These are phyloP conservation scores for Tetrapisispora iriomotensis DNA, from an alignment of 805 yeast genomes.

Conservation along the genomic window DNA sequence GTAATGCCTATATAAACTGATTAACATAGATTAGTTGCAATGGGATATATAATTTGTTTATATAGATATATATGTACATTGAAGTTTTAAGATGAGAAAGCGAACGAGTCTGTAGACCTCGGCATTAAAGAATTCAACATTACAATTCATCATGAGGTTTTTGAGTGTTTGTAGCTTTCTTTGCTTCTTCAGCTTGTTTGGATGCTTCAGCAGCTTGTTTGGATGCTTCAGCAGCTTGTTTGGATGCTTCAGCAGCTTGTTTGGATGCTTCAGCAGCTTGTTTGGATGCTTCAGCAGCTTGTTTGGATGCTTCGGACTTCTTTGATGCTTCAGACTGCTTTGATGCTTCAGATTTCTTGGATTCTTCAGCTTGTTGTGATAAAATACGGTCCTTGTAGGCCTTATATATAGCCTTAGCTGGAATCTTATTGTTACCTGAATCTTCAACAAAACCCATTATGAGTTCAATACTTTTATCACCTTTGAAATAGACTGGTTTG, in stretches of 20 bases:
- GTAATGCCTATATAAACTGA: no score
- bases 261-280: slow-evolving; percentile 6
- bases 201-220: slow-evolving; percentile 2
- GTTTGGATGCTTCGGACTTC: slow-evolving; percentile 8
- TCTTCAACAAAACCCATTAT: slow-evolving; percentile 63
- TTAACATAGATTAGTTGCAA: no score
- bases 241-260: slow-evolving; percentile 5
- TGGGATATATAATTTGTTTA: no score
- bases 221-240: slow-evolving; percentile 7
- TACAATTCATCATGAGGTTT: slow-evolving; percentile 29
- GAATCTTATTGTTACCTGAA: slow-evolving; percentile 52
- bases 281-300: slow-evolving; percentile 4
- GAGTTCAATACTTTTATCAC: slow-evolving; percentile 64
- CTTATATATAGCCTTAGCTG: slow-evolving; percentile 35
- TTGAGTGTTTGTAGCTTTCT: slow-evolving; percentile 1
- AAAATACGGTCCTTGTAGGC: slow-evolving; percentile 12
- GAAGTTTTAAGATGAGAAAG: not conserved
- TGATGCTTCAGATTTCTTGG: slow-evolving; percentile 7
- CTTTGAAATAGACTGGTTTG: slow-evolving; percentile 54
- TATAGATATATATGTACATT: not conserved
- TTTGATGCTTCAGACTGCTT: slow-evolving; percentile 1
- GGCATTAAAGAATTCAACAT: not conserved
- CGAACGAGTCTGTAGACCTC: not conserved
- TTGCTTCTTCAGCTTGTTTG: not conserved
- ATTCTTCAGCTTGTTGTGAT: slow-evolving; percentile 9